Evolutionary conservation across 1,139 yeast species (phyloP), one percentile per base, ranked within the genome.

Genomic region (Lodderomyces jiufengensis): DNA sequence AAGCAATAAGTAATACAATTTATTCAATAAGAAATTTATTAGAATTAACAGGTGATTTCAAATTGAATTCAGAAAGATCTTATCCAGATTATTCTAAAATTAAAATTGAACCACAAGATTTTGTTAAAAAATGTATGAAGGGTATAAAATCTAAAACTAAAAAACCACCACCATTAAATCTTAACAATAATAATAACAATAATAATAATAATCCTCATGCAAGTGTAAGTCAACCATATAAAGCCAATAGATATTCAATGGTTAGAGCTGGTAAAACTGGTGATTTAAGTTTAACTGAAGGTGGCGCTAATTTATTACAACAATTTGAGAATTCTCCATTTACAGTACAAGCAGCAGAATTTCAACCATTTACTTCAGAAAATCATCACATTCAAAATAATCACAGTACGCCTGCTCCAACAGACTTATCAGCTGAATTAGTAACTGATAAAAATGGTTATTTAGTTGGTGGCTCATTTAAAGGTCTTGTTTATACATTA

Each of bases 401-500:
- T 18, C 5, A 18, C 7, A 18, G 7, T 18, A n/a, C n/a, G n/a
- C n/a, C n/a, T n/a, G n/a, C n/a, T n/a, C n/a, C n/a, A n/a, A n/a
- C n/a, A 18, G 20, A 18, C 7, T 18, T 18, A 18, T 18, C 20
- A 24, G 64, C 69, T 36, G 81, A 76, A 48, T 57, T 76, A 21
- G 51, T 76, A 32, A 66, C 74, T 20, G 76, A 72, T 39, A 52
- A 51, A 5, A 55, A 70, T 25, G 83, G 83, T 0, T 70, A 70
- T 36, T 57, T 87, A 25, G 59, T 84, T 31, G 95, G 95, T 4
- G 90, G 90, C 1, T 81, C 95, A 0, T 77, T 87, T 49, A 78
- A 80, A 48, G 90, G 90, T 0, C 65, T 87, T 39, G 78, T 88
- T 3, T 76, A 71, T 49, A 66, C 85, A 16, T 60, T 87, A 36